Conservation (phyloP, 805 yeast species). For the Cyberlindnera sargentensis region DNA sequence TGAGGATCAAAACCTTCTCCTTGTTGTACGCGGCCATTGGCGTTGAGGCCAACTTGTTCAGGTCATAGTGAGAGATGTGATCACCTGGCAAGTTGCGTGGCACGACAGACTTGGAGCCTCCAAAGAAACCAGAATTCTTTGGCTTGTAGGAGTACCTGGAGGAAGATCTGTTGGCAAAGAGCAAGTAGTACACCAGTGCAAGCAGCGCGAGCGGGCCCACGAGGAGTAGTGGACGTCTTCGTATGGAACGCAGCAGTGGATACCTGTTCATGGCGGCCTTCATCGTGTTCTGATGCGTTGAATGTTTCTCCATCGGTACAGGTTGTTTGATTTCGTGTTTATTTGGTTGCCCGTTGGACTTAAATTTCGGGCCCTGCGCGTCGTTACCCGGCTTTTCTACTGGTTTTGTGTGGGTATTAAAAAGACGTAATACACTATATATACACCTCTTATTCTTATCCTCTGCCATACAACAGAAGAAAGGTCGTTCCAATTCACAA, state of each 20-base stretch:
- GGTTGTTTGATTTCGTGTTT: background rate
- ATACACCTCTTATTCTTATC: too few relatives aligned
- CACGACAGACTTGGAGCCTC: slow-evolving; percentile 45
- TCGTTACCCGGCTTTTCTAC: too few relatives aligned
- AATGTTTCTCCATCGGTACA: background rate
- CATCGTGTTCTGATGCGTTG: slow-evolving; percentile 8
- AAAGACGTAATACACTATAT: too few relatives aligned
- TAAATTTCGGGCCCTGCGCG: too few relatives aligned
- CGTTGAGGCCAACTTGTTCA: slow-evolving; percentile 70
- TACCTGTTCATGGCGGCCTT: slow-evolving; percentile 22
- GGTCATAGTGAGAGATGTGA: slow-evolving; percentile 76
- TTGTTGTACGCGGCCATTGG: slow-evolving; percentile 64
- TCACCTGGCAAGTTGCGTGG: slow-evolving; percentile 61
- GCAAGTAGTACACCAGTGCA: slow-evolving; percentile 33
- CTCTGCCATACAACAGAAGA: too few relatives aligned
- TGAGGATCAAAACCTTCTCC: slow-evolving; percentile 78
- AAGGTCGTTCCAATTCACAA: too few relatives aligned
- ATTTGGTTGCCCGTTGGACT: background rate
- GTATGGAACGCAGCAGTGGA: slow-evolving; percentile 42
- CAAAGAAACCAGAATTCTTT: slow-evolving; percentile 24
- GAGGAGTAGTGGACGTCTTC: slow-evolving; percentile 49
- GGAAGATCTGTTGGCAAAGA: slow-evolving; percentile 28
- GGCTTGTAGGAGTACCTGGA: slow-evolving; percentile 23
- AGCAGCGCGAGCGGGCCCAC: slow-evolving; percentile 41
- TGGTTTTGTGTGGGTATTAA: too few relatives aligned